Evolutionary conservation across 2,329 filamentous ascomycete genomes (phyloP).

Genomic region (Penicillium italicum): DNA sequence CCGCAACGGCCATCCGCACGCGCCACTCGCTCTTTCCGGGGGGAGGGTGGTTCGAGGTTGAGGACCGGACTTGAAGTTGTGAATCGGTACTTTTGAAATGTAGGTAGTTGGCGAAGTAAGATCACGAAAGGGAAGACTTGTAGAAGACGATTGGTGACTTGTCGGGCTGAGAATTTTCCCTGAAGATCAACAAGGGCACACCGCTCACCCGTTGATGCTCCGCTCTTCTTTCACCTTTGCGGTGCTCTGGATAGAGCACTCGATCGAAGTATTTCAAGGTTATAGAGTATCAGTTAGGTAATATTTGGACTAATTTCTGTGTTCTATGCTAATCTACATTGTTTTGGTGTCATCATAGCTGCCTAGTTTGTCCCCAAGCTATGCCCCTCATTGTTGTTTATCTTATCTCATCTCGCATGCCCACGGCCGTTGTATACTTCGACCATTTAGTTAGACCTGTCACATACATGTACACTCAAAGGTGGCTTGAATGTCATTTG

Average conservation of each 20-base stretch:
- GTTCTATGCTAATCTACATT: not conserved
- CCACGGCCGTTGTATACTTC: not conserved
- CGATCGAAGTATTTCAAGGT: not conserved
- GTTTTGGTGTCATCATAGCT: constrained; percentile 6
- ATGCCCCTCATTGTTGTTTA: constrained; percentile 27
- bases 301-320: not conserved
- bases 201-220: constrained; percentile 17
- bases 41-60: not conserved
- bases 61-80: not conserved
- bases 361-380: not conserved
- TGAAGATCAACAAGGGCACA: constrained; percentile 13
- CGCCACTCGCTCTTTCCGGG: constrained; percentile 6
- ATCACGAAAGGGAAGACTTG: constrained; percentile 4
- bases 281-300: not conserved
- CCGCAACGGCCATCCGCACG: constrained; percentile 24
- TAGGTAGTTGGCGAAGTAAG: not conserved
- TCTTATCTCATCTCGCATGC: constrained; percentile 26
- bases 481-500: not conserved
- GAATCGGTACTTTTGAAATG: not conserved
- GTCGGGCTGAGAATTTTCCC: constrained; percentile 23
- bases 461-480: not conserved
- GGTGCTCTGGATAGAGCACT: not conserved
- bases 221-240: not conserved
- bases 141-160: constrained; percentile 15
- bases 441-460: constrained; percentile 13